A percentile compares a stretch with the other conserved stretches of the same genome.
Conservation (phyloP, 2,329 filamentous ascomycete genomes). For the Neoscytalidium dimidiatum region DNA sequence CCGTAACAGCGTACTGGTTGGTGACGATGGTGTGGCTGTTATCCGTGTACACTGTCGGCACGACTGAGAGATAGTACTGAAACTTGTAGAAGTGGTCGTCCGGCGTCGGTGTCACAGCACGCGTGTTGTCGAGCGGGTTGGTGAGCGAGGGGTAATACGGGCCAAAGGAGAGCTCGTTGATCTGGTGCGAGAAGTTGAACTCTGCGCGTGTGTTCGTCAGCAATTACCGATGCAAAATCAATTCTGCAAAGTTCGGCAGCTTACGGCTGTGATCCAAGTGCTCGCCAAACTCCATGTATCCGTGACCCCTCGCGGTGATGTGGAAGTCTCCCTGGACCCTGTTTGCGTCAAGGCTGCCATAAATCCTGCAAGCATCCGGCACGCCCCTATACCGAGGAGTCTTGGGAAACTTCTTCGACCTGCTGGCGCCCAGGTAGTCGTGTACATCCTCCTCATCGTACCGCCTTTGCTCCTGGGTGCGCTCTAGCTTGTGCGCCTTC, state of each 20-base stretch:
- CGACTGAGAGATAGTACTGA: conserved; percentile 95
- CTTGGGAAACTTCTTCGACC: conserved; percentile 68
- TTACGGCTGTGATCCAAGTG: conserved; percentile 82
- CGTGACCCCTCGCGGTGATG: conserved; percentile 91
- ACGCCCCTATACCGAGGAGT: conserved; percentile 66
- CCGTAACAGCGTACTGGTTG: conserved; percentile 97
- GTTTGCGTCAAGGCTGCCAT: conserved; percentile 86
- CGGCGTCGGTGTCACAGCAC: conserved; percentile 64
- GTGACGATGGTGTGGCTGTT: conserved; percentile 70
- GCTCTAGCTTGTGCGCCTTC: conserved; percentile 54
- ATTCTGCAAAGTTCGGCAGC: conserved; percentile 28
- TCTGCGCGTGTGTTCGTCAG: conserved; percentile 48
- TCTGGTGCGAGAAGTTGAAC: conserved; percentile 97
- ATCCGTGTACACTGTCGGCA: conserved; percentile 85
- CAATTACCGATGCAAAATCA: not conserved
- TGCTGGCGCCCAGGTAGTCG: conserved; percentile 78
- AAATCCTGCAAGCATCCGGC: conserved; percentile 82
- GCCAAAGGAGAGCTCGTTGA: conserved; percentile 94
- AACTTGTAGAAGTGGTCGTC: conserved; percentile 83
- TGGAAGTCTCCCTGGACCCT: conserved; percentile 98
- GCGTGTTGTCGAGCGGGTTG: conserved; percentile 92
- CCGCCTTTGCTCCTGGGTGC: conserved; percentile 40
- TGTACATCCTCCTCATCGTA: conserved; percentile 82
- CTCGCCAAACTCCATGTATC: conserved; percentile 78
- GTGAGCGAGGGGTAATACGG: conserved; percentile 92